These are phyloP conservation scores for Fusarium sp. DNA, from an alignment of 2,329 filamentous ascomycete species.

Conservation along the genomic window DNA sequence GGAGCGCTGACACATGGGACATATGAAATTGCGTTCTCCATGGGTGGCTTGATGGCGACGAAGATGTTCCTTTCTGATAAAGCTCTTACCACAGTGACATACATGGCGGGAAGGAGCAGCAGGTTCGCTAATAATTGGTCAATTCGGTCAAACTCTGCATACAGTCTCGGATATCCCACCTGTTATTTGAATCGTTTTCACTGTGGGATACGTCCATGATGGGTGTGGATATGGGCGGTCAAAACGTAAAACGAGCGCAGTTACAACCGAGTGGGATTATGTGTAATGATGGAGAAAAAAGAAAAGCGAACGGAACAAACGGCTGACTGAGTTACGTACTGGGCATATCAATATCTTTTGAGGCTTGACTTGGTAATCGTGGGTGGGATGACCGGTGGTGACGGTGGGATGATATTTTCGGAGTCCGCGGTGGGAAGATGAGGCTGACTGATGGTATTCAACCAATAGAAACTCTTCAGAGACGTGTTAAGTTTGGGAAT, in stretches of 20 bases:
- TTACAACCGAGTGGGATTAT: conserved; percentile 33
- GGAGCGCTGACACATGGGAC: conserved; percentile 52
- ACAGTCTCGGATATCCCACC: conserved; percentile 30
- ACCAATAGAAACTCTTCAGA: fast-evolving
- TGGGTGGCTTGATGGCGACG: conserved; percentile 55
- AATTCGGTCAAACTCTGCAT: not conserved
- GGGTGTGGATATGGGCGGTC: conserved; percentile 10
- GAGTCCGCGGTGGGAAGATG: not conserved
- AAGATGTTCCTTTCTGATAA: conserved; percentile 55
- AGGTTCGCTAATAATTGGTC: conserved; percentile 17
- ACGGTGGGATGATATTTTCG: conserved; percentile 34
- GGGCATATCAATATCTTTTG: conserved; percentile 12
- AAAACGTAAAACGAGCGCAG: not conserved
- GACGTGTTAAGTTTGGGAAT: not conserved
- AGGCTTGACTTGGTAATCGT: conserved; percentile 40
- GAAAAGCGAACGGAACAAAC: not conserved
- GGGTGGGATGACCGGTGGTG: conserved; percentile 33
- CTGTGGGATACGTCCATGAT: conserved; percentile 41
- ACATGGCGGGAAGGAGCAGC: conserved; percentile 42
- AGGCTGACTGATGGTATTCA: fast-evolving
- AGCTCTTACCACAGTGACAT: conserved; percentile 55
- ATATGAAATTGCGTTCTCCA: conserved; percentile 50
- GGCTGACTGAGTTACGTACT: conserved; percentile 14
- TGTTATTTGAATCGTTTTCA: conserved; percentile 7
- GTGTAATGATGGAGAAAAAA: not conserved